Evolutionary conservation across 2,329 filamentous ascomycete genomes (phyloP).

Genomic region (Cladosporium colombiae): DNA sequence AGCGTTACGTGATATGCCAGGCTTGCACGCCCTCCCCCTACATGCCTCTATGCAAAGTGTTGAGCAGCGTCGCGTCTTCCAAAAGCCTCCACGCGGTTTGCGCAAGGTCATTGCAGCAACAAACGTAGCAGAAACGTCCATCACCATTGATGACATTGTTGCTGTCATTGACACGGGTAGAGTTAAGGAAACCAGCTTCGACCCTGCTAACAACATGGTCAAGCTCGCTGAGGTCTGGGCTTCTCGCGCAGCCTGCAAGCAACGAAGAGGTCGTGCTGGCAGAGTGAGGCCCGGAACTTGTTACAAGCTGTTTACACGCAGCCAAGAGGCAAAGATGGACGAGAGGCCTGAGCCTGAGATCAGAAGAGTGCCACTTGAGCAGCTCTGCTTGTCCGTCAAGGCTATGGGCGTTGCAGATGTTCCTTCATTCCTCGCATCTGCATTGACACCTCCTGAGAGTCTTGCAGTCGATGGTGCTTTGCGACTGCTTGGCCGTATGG

Average conservation of each 20-base stretch:
- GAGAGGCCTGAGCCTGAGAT: constrained; percentile 93
- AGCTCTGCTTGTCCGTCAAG: constrained; percentile 89
- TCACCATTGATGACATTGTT: constrained; percentile 96
- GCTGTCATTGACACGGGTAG: constrained; percentile 93
- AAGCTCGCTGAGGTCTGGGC: constrained; percentile 95
- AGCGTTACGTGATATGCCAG: constrained; percentile 63
- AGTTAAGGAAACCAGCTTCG: constrained; percentile 95
- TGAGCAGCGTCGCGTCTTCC: constrained; percentile 87
- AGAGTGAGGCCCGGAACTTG: constrained; percentile 88
- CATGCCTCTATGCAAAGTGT: constrained; percentile 88
- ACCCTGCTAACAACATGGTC: constrained; percentile 88
- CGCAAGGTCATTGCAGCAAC: constrained; percentile 93
- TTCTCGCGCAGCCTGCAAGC: constrained; percentile 89
- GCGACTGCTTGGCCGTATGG: constrained; percentile 76
- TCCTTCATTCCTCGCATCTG: constrained; percentile 75
- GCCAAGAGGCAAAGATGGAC: constrained; percentile 80
- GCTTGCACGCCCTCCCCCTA: constrained; percentile 78
- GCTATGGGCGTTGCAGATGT: constrained; percentile 92
- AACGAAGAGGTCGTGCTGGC: constrained; percentile 88
- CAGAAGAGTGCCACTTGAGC: constrained; percentile 85
- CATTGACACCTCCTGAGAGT: constrained; percentile 84
- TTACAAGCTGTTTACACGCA: constrained; percentile 92
- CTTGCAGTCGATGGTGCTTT: constrained; percentile 85
- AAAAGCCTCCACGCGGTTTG: constrained; percentile 71
- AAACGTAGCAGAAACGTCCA: constrained; percentile 96